Percentiles rank a stretch among this genome's conserved stretches.
phyloP scores from a whole-genome alignment of 768 basidiomycete species.

The Wakefieldia striispora region DNA sequence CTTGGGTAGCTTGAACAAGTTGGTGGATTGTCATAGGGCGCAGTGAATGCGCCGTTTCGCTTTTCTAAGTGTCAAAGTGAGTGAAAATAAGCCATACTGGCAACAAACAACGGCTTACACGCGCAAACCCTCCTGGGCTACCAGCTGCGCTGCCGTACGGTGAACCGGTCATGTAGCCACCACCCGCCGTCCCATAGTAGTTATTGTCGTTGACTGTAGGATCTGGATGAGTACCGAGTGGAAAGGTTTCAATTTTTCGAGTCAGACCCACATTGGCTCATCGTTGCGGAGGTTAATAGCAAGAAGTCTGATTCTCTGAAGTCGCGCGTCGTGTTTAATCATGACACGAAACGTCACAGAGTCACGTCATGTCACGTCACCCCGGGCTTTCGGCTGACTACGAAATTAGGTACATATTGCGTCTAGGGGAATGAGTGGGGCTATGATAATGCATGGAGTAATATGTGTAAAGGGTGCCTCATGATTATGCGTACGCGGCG shows the following conservation, averaged over 20 bases:
- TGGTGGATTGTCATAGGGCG: conserved; percentile 81
- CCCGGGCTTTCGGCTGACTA: neutral
- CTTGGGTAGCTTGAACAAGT: conserved; percentile 71
- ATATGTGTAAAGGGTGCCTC: neutral
- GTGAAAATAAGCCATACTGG: neutral
- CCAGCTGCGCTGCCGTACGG: conserved; percentile 54
- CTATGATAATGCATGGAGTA: conserved; percentile 11
- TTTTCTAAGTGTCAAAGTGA: conserved; percentile 28
- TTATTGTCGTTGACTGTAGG: conserved; percentile 34
- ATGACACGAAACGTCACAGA: conserved; percentile 28
- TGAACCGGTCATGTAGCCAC: conserved; percentile 60
- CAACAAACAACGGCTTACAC: conserved; percentile 32
- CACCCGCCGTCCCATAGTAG: conserved; percentile 46
- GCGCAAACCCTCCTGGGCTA: conserved; percentile 55
- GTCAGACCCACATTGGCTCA: conserved; percentile 43
- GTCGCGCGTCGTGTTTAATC: conserved; percentile 8
- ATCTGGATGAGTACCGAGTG: conserved; percentile 5
- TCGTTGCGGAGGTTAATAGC: conserved; percentile 16
- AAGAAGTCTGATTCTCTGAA: neutral
- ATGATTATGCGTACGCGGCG: conserved; percentile 37
- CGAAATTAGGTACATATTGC: conserved; percentile 2
- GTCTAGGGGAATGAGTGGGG: conserved; percentile 30
- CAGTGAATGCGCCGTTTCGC: conserved; percentile 44
- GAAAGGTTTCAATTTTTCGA: neutral
- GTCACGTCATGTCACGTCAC: conserved; percentile 8